Conservation (phyloP, 2,329 filamentous ascomycete genomes). For the Trichoderma simmonsii region DNA sequence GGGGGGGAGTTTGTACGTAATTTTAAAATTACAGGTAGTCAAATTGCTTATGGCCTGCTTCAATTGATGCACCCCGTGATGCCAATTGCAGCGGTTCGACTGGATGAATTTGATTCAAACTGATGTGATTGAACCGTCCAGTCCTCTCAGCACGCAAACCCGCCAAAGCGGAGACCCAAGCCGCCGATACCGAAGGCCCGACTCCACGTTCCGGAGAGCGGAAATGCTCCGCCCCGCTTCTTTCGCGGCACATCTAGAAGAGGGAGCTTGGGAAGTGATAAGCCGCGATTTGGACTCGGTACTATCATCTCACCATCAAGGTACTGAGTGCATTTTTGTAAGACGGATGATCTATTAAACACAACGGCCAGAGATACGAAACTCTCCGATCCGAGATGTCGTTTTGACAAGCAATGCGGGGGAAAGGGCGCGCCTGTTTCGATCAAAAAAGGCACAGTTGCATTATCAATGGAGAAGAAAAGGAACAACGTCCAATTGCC, state of each 20-base stretch:
- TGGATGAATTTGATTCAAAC: background rate
- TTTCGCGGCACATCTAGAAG: background rate
- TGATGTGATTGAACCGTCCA: background rate
- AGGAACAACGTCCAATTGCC: background rate
- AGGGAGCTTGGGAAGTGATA: background rate
- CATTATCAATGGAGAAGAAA: background rate
- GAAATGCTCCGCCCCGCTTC: slow-evolving; percentile 18
- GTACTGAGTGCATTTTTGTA: background rate
- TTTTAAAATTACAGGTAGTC: background rate
- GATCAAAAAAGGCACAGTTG: background rate
- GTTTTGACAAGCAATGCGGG: background rate
- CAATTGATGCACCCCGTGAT: background rate
- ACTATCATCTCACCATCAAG: background rate
- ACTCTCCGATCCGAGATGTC: background rate
- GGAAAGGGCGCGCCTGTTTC: slow-evolving; percentile 4
- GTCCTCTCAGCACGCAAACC: background rate
- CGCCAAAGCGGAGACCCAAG: slow-evolving; percentile 5
- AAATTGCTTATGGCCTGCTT: too few relatives aligned
- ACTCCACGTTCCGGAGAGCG: slow-evolving; percentile 1
- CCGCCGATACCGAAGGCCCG: slow-evolving; percentile 5
- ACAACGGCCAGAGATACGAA: background rate
- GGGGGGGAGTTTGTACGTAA: background rate
- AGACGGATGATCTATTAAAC: background rate
- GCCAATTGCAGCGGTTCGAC: too few relatives aligned
- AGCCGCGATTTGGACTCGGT: background rate